phyloP scores from a whole-genome alignment of 2,329 filamentous ascomycete genomes.

The Diaporthe batatas region DNA sequence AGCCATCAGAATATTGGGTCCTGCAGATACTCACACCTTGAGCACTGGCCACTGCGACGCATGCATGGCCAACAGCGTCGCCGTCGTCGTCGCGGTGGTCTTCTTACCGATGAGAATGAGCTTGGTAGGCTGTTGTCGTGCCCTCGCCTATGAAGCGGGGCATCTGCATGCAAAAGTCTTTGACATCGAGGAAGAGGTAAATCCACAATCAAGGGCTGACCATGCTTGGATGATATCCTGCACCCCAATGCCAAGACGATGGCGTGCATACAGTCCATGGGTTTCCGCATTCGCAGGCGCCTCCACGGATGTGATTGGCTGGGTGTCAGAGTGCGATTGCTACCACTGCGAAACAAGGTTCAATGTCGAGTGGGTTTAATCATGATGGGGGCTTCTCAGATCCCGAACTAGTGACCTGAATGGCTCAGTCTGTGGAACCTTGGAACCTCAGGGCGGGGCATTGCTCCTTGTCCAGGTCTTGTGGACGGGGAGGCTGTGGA shows the following conservation, averaged over 20 bases:
- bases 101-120: no score
- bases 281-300: not conserved
- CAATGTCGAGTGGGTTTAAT: not conserved
- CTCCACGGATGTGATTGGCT: not conserved
- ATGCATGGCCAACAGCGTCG: no score
- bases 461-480: no score
- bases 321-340: not conserved
- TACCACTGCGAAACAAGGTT: not conserved
- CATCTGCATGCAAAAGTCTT: not conserved
- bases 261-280: not conserved
- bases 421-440: not conserved
- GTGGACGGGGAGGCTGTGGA: no score
- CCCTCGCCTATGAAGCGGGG: no score
- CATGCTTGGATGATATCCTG: not conserved
- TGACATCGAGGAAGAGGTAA: not conserved
- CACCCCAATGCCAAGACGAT: constrained; percentile 24
- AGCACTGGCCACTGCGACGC: no score
- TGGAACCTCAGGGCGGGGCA: not conserved
- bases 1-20: not conserved
- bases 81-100: no score
- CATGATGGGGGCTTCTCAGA: no score
- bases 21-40: not conserved
- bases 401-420: not conserved
- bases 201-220: not conserved
- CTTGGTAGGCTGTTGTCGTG: no score